Base-by-base conservation (phyloP, 495 filamentous ascomycete species). In the Usnea hakonensis region DNA sequence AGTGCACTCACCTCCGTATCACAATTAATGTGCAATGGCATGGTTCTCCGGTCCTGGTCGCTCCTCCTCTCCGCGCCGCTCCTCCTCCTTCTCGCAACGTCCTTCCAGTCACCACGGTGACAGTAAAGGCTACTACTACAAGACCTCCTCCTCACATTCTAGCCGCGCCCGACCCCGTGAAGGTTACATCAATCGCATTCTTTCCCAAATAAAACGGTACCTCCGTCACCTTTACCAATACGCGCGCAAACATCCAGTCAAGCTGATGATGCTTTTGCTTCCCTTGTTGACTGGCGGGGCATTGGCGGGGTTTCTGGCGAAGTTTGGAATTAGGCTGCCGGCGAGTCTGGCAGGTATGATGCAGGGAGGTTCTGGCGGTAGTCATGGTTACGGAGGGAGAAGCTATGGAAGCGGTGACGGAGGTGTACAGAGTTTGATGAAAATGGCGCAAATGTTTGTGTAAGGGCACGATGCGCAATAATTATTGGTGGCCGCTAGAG, bases 201-300 rank as follows among this genome's bases (percentile, higher is more conserved):
- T 90, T 68, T 79, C 81, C 66, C 82, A 87, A 60, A 82, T 95
- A 64, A 86, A 83, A 68, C 85, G 85, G 32, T 77, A 92, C 35
- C 71, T 95, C 35, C 87, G 87, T 59, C 84, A 91, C 65, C 81
- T 95, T 16, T 79, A 81, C 66, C 79, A 83, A 71, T 95, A 91
- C 72, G 86, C 87, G 60, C 84, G 88, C 69, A 78, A 82, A 10
- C 84, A 96, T 70, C 91, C 91, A 0, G 67, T 90, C 65, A 94
- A 92, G 74, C 87, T 93, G 3, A 85, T 95, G 73, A 83, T 92
- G 77, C 78, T 94, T 21, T 83, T 95, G 58, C 81, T 95, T 79
- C 91, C 91, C 23, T 78, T 97, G 53, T 76, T 96, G 61, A 90
- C 86, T 0, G 89, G 89, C 55, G 91, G 91, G 8, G 86, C 89